These are phyloP conservation scores for Paraphaeosphaeria minitans DNA, from an alignment of 2,329 filamentous ascomycete genomes.

Conservation along the genomic window DNA sequence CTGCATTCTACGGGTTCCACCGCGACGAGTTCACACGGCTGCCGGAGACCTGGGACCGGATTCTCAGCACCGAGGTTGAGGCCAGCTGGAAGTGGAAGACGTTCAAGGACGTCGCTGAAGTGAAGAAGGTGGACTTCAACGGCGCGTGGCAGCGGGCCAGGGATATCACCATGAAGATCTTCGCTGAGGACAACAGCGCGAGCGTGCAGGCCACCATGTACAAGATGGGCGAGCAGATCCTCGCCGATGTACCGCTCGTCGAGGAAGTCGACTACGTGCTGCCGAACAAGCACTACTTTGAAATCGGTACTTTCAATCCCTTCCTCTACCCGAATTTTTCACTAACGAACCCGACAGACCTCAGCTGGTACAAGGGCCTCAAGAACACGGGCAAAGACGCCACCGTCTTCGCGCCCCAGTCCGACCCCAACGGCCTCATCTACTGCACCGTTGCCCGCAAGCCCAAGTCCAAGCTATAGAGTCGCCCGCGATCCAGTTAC, in stretches of 20 bases:
- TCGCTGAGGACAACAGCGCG: constrained; percentile 87
- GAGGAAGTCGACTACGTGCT: constrained; percentile 79
- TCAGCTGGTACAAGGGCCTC: constrained; percentile 94
- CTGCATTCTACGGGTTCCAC: constrained; percentile 93
- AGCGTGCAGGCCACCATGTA: constrained; percentile 99
- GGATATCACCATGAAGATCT: constrained; percentile 85
- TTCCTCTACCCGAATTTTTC: neutral
- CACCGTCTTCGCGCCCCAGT: constrained; percentile 93
- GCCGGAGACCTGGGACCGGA: constrained; percentile 89
- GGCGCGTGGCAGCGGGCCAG: constrained; percentile 78
- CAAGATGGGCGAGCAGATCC: constrained; percentile 91
- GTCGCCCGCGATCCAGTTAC: neutral
- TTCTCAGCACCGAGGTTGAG: constrained; percentile 92
- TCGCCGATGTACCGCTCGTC: constrained; percentile 73
- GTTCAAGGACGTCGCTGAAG: constrained; percentile 69
- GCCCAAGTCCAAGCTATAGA: constrained; percentile 52
- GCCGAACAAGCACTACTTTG: constrained; percentile 99
- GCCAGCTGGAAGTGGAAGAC: constrained; percentile 83
- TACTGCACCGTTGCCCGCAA: constrained; percentile 82
- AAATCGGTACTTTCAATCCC: constrained; percentile 70
- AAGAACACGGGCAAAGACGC: constrained; percentile 97
- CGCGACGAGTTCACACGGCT: constrained; percentile 93
- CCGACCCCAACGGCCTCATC: constrained; percentile 92
- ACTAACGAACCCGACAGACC: constrained; percentile 60
- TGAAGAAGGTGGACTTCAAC: constrained; percentile 74